A percentile compares a stretch with the other conserved stretches of the same genome.
Conservation (phyloP, 1,139 yeast species). For the Zygoascus hellenicus region DNA sequence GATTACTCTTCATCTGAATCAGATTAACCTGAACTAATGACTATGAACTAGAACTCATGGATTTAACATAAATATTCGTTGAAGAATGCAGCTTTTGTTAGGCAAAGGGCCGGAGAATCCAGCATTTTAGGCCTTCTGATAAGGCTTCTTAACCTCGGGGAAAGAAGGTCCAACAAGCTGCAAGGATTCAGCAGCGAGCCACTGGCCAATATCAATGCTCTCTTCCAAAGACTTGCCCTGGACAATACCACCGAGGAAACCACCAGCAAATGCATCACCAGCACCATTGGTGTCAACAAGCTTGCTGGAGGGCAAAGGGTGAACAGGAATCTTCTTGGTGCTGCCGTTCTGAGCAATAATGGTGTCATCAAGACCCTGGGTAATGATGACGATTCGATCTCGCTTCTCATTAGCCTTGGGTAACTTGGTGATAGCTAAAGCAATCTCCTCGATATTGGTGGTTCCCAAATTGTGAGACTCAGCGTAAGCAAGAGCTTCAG, state of each 20-base stretch:
- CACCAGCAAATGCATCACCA: slow-evolving; percentile 99
- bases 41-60: neutral
- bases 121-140: slow-evolving; percentile 20
- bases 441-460: slow-evolving; percentile 67
- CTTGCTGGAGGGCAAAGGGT: slow-evolving; percentile 57
- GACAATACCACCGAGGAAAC: slow-evolving; percentile 86
- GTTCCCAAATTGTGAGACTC: slow-evolving; percentile 64
- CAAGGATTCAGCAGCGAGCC: slow-evolving; percentile 90
- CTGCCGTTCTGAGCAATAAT: slow-evolving; percentile 49
- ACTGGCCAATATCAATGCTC: slow-evolving; percentile 83
- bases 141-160: slow-evolving; percentile 74
- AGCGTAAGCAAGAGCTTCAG: slow-evolving; percentile 94
- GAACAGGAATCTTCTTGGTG: slow-evolving; percentile 57
- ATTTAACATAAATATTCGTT: slow-evolving; percentile 1
- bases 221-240: slow-evolving; percentile 57
- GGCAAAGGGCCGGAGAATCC: neutral
- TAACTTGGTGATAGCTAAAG: slow-evolving; percentile 70
- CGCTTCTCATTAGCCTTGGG: slow-evolving; percentile 69
- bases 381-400: slow-evolving; percentile 69
- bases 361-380: slow-evolving; percentile 87
- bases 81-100: neutral
- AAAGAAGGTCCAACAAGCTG: slow-evolving; percentile 93
- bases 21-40: slow-evolving; percentile 3
- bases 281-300: slow-evolving; percentile 97
- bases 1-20: slow-evolving; percentile 8